Base-by-base conservation (phyloP, 2,329 filamentous ascomycete species). In the Kalmusia sp. region DNA sequence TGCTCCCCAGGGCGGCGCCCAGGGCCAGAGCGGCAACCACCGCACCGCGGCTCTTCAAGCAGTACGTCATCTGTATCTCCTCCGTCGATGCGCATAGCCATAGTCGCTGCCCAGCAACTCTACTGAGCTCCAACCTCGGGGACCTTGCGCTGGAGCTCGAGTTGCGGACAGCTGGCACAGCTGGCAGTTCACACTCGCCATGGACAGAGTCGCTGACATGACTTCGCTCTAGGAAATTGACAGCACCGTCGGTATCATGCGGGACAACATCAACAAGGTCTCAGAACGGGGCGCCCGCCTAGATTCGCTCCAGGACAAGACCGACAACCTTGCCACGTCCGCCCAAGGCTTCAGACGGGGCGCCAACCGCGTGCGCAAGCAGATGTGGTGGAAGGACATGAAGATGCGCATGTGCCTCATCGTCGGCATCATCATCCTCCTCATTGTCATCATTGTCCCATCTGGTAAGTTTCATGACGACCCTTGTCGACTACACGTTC, bases 341-440 rank as follows among this genome's bases (percentile, higher is more conserved):
- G 93, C 95, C 54, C 92, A 96, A 77, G 92, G 92, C 59, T 99
- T 99, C 86, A 91, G 93, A 70, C 89, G 93, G 64, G 93, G 95
- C 62, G 95, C 96, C 78, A 99, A 98, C 83, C 84, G 92, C 69
- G 93, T 99, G 67, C 88, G 95, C 77, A 81, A 81, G 78, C 88
- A 96, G 79, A 98, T 98, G 93, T 98, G 93, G 93, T 98, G 93
- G 93, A 98, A 98, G 85, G 93, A 98, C 74, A 96, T 97, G 92
- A 98, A 98, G 87, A 99, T 99, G 95, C 88, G 95, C 77, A 95
- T 97, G 83, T 98, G 93, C 80, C 82, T 99, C 67, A 90, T 96
- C 73, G 83, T 88, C 54, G 95, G 93, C 70, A 90, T 99, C 77
- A 89, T 98, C 76, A 85, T 98, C 65, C 83, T 99, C 67, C 85